These are phyloP conservation scores for Paulinella micropora DNA, from an alignment of 78 protist genomes.

Conservation along the genomic window DNA sequence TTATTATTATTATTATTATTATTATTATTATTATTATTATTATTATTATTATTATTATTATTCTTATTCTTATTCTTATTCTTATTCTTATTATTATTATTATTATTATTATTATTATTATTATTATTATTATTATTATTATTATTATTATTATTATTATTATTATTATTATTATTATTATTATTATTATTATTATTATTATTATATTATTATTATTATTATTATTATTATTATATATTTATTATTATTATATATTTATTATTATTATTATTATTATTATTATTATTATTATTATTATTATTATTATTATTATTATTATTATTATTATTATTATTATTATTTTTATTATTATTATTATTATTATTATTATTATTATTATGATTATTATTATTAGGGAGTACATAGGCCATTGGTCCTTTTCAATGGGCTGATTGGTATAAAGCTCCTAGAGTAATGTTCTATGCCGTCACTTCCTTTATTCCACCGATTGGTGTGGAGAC, in stretches of 20 bases:
- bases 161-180: neutral
- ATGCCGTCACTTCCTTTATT: too few relatives aligned
- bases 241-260: too few relatives aligned
- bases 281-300: neutral
- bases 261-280: neutral
- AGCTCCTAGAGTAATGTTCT: too few relatives aligned
- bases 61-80: too few relatives aligned
- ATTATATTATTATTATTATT: neutral
- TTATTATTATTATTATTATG: too few relatives aligned
- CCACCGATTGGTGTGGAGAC: too few relatives aligned
- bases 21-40: neutral
- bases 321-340: neutral
- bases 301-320: neutral
- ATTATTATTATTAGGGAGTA: too few relatives aligned
- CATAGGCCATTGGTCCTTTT: too few relatives aligned
- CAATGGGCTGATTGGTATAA: too few relatives aligned
- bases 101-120: neutral
- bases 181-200: neutral
- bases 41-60: too few relatives aligned
- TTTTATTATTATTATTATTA: neutral
- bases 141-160: neutral
- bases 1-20: neutral
- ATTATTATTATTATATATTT: neutral
- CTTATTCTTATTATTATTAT: too few relatives aligned
- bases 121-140: neutral